Percentiles rank a stretch among this genome's conserved stretches.
phyloP scores from a whole-genome alignment of 345 rosid species.

The Xanthoceras sorbifolium region DNA sequence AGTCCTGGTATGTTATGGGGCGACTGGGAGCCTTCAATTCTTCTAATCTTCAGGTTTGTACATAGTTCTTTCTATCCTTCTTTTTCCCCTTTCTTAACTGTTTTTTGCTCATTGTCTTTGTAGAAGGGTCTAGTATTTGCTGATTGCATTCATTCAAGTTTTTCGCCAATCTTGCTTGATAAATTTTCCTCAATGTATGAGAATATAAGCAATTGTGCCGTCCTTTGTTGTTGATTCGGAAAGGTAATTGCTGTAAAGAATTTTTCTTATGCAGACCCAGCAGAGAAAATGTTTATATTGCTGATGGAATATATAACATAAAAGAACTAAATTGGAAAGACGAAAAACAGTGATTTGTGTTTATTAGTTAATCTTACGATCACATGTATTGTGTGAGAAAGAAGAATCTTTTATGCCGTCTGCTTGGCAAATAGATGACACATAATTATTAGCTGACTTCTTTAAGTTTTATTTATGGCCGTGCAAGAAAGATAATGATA shows the following conservation, averaged over 20 bases:
- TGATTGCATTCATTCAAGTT: neutral
- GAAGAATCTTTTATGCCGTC: neutral
- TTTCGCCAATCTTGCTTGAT: neutral
- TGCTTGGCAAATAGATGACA: neutral
- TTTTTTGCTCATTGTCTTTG: neutral
- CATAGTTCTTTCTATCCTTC: slow-evolving; percentile 8
- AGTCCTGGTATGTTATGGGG: slow-evolving; percentile 98
- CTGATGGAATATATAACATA: neutral
- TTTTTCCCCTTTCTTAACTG: neutral
- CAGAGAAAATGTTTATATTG: neutral
- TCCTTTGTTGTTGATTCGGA: neutral
- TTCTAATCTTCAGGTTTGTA: slow-evolving; percentile 83
- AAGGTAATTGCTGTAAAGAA: neutral
- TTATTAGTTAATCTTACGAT: neutral
- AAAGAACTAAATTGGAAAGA: neutral
- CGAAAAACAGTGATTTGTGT: neutral
- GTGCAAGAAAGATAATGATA: slow-evolving; percentile 9
- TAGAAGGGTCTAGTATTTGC: neutral
- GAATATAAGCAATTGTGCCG: neutral
- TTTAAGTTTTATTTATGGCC: neutral
- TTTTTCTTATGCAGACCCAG: neutral
- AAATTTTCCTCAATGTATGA: neutral
- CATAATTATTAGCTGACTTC: slow-evolving; percentile 4
- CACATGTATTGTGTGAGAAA: neutral
- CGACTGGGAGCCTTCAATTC: slow-evolving; percentile 92